Evolutionary conservation across 306 rosid genomes (phyloP).

Genomic region (Ammopiptanthus mongolicus): DNA sequence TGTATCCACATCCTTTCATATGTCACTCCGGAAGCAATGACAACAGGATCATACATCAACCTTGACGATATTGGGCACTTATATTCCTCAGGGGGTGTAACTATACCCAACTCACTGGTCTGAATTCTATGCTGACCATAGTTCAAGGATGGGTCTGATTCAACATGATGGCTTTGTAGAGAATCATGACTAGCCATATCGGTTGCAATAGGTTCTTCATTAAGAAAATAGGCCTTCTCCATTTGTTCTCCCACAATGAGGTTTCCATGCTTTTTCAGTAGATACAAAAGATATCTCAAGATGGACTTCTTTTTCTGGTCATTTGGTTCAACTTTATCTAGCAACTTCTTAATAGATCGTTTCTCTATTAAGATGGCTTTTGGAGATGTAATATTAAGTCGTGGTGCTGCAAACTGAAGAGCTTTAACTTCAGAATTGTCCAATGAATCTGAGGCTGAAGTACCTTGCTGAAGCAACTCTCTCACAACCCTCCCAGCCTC

Average conservation of each 20-base stretch:
- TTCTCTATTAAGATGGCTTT: slow-evolving; percentile 55
- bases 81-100: slow-evolving; percentile 53
- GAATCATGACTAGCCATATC: slow-evolving; percentile 32
- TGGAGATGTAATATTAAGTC: slow-evolving; percentile 55
- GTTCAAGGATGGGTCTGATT: slow-evolving; percentile 17
- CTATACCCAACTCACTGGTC: slow-evolving; percentile 27
- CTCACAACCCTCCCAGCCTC: slow-evolving; percentile 66
- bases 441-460: slow-evolving; percentile 39
- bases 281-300: slow-evolving; percentile 49
- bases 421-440: slow-evolving; percentile 52
- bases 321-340: slow-evolving; percentile 41
- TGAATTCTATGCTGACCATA: slow-evolving; percentile 21
- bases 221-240: slow-evolving; percentile 18
- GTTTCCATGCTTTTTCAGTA: slow-evolving; percentile 54
- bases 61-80: slow-evolving; percentile 72
- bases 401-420: slow-evolving; percentile 64
- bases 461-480: slow-evolving; percentile 43
- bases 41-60: slow-evolving; percentile 90
- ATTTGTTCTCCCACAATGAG: slow-evolving; percentile 38
- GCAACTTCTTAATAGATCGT: slow-evolving; percentile 59
- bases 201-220: slow-evolving; percentile 22
- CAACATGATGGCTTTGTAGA: slow-evolving; percentile 20
- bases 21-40: slow-evolving; percentile 74
- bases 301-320: slow-evolving; percentile 48
- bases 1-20: slow-evolving; percentile 83